A percentile compares a stretch with the other conserved stretches of the same genome.
phyloP scores from a whole-genome alignment of 208 protist genomes.

The Trypanosoma scelopori region DNA sequence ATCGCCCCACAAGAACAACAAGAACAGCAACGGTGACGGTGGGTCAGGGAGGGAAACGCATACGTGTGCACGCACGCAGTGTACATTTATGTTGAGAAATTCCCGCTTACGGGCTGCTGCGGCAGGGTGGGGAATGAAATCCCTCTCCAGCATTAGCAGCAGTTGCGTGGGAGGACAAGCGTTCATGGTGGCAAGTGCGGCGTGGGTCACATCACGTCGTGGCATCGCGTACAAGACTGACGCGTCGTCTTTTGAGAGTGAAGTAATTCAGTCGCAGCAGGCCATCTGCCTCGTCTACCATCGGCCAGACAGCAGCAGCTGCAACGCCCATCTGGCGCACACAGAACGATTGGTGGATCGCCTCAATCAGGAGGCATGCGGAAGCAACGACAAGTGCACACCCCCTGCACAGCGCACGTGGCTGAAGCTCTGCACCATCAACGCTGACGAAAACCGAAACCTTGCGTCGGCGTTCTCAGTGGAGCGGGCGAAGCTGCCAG shows the following conservation, averaged over 20 bases:
- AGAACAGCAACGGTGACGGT: no score
- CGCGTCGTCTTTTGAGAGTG: slow-evolving; percentile 69
- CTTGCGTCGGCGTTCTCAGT: slow-evolving; percentile 86
- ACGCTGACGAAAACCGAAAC: slow-evolving; percentile 87
- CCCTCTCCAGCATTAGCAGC: no score
- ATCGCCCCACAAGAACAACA: no score
- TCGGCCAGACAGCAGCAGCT: slow-evolving; percentile 60
- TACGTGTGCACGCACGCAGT: no score
- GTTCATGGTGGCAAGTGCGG: not conserved
- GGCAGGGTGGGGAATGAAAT: no score
- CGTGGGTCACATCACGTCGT: slow-evolving; percentile 6
- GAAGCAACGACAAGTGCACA: slow-evolving; percentile 1
- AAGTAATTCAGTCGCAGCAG: slow-evolving; percentile 89
- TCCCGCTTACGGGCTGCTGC: no score
- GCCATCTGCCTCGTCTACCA: slow-evolving; percentile 87
- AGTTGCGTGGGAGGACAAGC: no score
- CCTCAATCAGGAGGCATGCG: slow-evolving; percentile 58
- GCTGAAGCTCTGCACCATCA: slow-evolving; percentile 86
- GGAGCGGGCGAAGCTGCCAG: slow-evolving; percentile 76
- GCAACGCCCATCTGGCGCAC: slow-evolving; percentile 53
- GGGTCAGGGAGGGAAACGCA: no score
- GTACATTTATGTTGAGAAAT: no score
- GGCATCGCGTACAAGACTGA: slow-evolving; percentile 43
- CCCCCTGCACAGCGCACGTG: slow-evolving; percentile 26
- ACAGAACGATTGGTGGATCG: slow-evolving; percentile 69